These are phyloP conservation scores for Astrephomene gubernaculifera DNA, from an alignment of 139 green algal genomes.

Conservation along the genomic window DNA sequence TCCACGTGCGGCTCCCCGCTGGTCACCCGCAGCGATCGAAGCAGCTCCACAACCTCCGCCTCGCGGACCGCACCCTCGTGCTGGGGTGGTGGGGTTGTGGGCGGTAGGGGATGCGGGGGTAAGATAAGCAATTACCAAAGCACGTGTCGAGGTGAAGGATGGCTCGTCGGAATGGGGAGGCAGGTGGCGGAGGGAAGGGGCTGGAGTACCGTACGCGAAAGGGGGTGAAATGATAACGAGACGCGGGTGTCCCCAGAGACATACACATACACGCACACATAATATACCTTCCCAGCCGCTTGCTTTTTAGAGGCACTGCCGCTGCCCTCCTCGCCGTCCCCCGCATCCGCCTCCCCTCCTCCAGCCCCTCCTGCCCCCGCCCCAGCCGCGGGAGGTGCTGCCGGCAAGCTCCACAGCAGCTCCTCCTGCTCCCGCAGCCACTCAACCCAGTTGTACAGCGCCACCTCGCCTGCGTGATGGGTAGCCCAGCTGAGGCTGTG, in stretches of 20 bases:
- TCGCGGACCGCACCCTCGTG: constrained; percentile 15
- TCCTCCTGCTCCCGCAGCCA: constrained; percentile 63
- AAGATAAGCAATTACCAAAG: too few species aligned
- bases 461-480: constrained; percentile 71
- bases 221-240: too few species aligned
- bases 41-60: constrained; percentile 33
- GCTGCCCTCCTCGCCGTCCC: neutral
- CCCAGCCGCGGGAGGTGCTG: neutral
- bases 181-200: neutral
- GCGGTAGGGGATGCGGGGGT: too few species aligned
- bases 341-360: neutral
- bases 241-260: too few species aligned
- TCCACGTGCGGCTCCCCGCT: constrained; percentile 78
- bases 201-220: too few species aligned
- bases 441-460: constrained; percentile 76
- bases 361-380: neutral
- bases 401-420: constrained; percentile 4
- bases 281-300: too few species aligned
- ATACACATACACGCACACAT: too few species aligned
- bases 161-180: neutral
- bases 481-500: too few species aligned
- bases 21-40: constrained; percentile 54
- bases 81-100: too few species aligned
- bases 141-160: too few species aligned
- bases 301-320: too few species aligned